Evolutionary conservation across 1,284 basidiomycete genomes (phyloP), one percentile per base, ranked within the genome.

Genomic region (Trichosporon inkin): DNA sequence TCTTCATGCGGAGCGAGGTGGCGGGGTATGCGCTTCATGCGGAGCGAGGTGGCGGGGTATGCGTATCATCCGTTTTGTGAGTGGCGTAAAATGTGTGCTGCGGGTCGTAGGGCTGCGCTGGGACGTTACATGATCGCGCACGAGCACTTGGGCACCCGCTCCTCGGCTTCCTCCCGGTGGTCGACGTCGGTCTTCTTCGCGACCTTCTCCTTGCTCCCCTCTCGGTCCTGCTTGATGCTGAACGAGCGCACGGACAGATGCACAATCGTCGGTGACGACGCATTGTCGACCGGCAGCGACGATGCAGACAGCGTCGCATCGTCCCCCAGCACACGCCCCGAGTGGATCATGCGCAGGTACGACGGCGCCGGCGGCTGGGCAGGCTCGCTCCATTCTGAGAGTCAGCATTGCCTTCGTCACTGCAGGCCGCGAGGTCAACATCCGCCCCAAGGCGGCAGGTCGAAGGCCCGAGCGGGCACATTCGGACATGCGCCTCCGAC

Each of bases 261-360:
- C 22, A 92, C 85, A 53, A 92, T 88, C 0, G 88, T 91, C 1
- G 85, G 80, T 16, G 75, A 72, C 6, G 80, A 68, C 0, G 77
- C 61, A 67, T 79, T 58, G 61, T 54, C 64, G n/a, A 55, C 65
- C 2, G 55, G 81, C 10, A 77, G 68, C 60, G 69, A 71, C 34
- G 13, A 34, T 20, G 28, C 16, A 32, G 81, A 71, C 40, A 92
- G 80, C 4, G 86, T 88, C 58, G 90, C 88, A 49, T 92, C 89
- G 70, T 92, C 90, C 69, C 88, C 86, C 40, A 92, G 78, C 71
- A 92, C 87, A 71, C 86, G 85, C n/a, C 90, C 90, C 13, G 91
- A 81, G 73, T 90, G 86, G 1, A 92, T 79, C 39, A 93, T 82
- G 37, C 90, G 84, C 59, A 92, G 81, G 79, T 86, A 89, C 5